Percentiles rank a stretch among this genome's conserved stretches.
Evolutionary conservation across 2,329 filamentous ascomycete species (phyloP).

Genomic region (Microdochium nivale): DNA sequence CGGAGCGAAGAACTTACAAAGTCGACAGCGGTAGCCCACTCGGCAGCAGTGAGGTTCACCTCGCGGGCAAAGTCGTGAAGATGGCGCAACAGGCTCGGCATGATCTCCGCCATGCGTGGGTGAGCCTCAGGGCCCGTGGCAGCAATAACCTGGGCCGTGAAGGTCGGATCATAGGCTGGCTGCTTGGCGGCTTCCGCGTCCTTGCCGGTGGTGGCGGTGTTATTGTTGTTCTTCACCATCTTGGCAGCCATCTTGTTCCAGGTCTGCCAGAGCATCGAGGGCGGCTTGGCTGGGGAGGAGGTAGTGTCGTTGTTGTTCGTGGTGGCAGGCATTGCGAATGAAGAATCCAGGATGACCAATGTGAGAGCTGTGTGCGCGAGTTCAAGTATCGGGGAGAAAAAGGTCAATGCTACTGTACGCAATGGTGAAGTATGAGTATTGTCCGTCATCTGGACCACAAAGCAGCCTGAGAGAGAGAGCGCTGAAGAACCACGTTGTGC

Average conservation of each 20-base stretch:
- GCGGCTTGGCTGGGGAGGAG: not conserved
- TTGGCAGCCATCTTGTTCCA: slow-evolving; percentile 1
- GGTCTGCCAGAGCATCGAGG: not conserved
- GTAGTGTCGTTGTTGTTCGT: not conserved
- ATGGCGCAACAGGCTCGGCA: slow-evolving; percentile 61
- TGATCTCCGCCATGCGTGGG: slow-evolving; percentile 59
- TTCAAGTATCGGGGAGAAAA: too few species aligned
- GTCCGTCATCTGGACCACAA: too few species aligned
- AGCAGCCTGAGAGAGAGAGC: too few species aligned
- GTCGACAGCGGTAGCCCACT: slow-evolving; percentile 65
- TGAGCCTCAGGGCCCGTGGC: slow-evolving; percentile 65
- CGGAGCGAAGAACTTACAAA: slow-evolving; percentile 27
- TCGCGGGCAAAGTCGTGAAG: slow-evolving; percentile 77
- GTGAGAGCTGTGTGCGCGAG: too few species aligned
- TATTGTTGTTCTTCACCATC: not conserved
- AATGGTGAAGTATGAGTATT: too few species aligned
- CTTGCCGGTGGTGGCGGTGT: slow-evolving; percentile 1
- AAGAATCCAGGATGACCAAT: too few species aligned
- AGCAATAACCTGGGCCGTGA: slow-evolving; percentile 66
- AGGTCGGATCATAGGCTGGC: slow-evolving; percentile 27
- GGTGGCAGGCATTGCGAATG: too few species aligned
- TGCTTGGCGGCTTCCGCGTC: not conserved
- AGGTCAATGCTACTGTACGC: too few species aligned
- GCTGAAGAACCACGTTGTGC: too few species aligned
- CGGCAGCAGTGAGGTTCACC: slow-evolving; percentile 68